Conservation (phyloP, 1,139 yeast genomes). For the Citeromyces hawaiiensis region DNA sequence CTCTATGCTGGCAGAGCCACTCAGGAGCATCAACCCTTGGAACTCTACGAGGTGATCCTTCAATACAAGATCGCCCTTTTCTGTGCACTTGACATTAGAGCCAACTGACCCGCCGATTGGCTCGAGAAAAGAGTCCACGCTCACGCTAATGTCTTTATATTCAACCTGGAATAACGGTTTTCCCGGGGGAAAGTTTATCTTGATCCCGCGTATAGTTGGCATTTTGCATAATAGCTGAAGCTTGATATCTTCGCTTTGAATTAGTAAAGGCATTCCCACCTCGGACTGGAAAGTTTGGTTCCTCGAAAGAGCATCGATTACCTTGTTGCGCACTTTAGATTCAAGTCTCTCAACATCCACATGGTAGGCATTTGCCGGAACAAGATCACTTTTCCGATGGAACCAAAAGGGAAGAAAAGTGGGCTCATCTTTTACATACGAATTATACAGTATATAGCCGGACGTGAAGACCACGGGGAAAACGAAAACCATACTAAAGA, state of each 20-base stretch:
- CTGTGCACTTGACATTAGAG: conserved; percentile 3
- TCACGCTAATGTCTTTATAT: conserved; percentile 4
- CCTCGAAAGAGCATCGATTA: conserved; percentile 3
- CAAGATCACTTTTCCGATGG: neutral
- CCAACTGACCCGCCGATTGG: conserved; percentile 5
- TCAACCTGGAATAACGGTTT: conserved; percentile 3
- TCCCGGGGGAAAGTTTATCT: conserved; percentile 1
- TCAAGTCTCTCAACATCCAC: conserved; percentile 3
- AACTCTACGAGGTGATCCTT: conserved; percentile 4
- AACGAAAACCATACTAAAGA: neutral
- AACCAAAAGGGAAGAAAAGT: neutral
- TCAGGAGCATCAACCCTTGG: conserved; percentile 4
- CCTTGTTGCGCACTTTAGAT: conserved; percentile 1
- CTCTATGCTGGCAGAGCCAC: conserved; percentile 3
- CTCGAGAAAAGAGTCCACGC: conserved; percentile 5
- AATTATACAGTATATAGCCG: neutral
- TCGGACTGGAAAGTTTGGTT: conserved; percentile 4
- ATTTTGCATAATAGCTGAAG: conserved; percentile 4
- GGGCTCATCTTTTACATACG: conserved; percentile 1
- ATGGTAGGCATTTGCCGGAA: neutral
- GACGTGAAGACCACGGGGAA: neutral
- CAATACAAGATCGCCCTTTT: conserved; percentile 1
- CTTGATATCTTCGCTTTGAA: conserved; percentile 3
- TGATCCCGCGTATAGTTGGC: conserved; percentile 4
- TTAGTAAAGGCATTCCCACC: conserved; percentile 5